Percentiles rank a stretch among this genome's conserved stretches.
Conservation (phyloP, 2,329 filamentous ascomycete species). For the Aspergillus pseudoglaucus region DNA sequence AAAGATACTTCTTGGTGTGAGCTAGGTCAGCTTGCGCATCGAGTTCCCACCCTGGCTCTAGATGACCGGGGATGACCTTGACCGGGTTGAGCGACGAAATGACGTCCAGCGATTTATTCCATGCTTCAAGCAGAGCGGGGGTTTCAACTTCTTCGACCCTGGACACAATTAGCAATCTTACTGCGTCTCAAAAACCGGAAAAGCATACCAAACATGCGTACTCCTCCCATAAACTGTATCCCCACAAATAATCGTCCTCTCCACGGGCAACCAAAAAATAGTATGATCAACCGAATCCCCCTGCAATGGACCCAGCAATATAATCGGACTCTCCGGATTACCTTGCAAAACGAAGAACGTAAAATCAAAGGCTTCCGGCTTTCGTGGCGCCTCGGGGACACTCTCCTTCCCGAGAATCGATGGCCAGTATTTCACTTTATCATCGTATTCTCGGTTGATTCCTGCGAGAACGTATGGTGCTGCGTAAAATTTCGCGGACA, state of each 20-base stretch:
- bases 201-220: conserved; percentile 23
- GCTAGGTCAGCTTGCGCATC: conserved; percentile 21
- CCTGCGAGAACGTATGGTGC: conserved; percentile 22
- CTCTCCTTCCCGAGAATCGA: conserved; percentile 21
- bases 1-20: conserved; percentile 23
- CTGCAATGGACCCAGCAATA: conserved; percentile 25
- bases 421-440: conserved; percentile 28
- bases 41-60: conserved; percentile 23
- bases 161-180: not conserved
- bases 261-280: conserved; percentile 24
- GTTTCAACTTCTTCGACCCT: conserved; percentile 28
- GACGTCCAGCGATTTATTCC: conserved; percentile 18
- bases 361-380: conserved; percentile 20
- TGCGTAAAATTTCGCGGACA: conserved; percentile 16
- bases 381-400: conserved; percentile 19
- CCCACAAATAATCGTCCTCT: conserved; percentile 21
- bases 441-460: conserved; percentile 29
- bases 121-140: conserved; percentile 19
- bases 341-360: conserved; percentile 25
- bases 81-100: conserved; percentile 21
- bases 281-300: conserved; percentile 26
- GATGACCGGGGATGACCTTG: conserved; percentile 23
- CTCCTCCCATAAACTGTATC: conserved; percentile 26
- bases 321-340: conserved; percentile 15
- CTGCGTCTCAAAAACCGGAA: not conserved